Conservation (phyloP, 176 grass and related monocot genomes). For the Oryza nivara region DNA sequence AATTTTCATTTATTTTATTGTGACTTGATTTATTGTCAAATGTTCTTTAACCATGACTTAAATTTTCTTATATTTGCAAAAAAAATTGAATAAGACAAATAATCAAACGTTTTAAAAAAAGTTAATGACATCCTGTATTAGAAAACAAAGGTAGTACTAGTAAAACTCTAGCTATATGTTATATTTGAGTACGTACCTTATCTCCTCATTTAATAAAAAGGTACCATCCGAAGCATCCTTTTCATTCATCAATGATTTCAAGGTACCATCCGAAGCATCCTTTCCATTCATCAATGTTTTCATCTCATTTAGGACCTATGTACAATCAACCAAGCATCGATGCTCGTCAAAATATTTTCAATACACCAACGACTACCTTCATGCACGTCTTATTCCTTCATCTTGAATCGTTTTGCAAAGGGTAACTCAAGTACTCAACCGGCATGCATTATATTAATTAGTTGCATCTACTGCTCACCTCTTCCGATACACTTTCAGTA, state of each 20-base stretch:
- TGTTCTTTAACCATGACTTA: too few species aligned
- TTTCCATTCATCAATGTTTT: conserved; percentile 44
- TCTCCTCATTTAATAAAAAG: conserved; percentile 76
- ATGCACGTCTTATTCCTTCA: not conserved
- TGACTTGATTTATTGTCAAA: too few species aligned
- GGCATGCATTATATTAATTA: conserved; percentile 21
- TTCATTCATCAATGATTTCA: conserved; percentile 51
- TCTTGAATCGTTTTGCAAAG: not conserved
- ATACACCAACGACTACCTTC: not conserved
- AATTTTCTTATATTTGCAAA: too few species aligned
- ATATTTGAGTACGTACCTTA: conserved; percentile 48
- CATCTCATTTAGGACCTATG: conserved; percentile 71
- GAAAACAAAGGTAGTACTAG: too few species aligned
- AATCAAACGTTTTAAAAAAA: too few species aligned
- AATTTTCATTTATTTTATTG: too few species aligned
- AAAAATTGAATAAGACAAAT: too few species aligned
- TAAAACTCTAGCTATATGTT: too few species aligned
- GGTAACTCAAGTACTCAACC: not conserved
- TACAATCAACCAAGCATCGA: conserved; percentile 21
- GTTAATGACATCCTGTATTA: too few species aligned
- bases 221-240: conserved; percentile 32
- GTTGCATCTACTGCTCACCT: conserved; percentile 56
- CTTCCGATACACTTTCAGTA: conserved; percentile 82
- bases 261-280: conserved; percentile 22
- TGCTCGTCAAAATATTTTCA: not conserved